Conservation (phyloP, 2,329 filamentous ascomycete species). For the Beauveria scarabaeidicola region DNA sequence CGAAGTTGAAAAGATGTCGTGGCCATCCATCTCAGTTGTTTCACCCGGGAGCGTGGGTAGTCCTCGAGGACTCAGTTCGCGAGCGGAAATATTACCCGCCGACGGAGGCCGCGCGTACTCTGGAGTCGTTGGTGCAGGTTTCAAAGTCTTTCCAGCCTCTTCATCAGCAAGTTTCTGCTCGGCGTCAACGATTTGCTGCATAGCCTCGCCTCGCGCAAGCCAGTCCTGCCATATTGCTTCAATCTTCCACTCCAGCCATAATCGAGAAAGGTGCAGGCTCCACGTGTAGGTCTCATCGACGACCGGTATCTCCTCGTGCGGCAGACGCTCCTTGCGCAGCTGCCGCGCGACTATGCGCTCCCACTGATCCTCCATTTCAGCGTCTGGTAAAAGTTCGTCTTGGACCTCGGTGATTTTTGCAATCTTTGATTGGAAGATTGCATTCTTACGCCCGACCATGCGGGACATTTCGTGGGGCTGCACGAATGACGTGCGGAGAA, state of each 20-base stretch:
- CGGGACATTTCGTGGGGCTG: conserved; percentile 52
- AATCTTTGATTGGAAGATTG: conserved; percentile 33
- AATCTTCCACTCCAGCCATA: conserved; percentile 26
- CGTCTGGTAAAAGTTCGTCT: conserved; percentile 25
- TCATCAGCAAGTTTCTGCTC: conserved; percentile 26
- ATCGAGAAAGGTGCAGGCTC: conserved; percentile 21
- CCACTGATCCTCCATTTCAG: conserved; percentile 40
- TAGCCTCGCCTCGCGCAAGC: conserved; percentile 31
- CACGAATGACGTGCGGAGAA: conserved; percentile 58
- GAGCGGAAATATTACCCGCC: not conserved
- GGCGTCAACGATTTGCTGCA: conserved; percentile 31
- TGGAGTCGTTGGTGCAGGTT: not conserved
- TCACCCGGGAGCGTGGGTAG: not conserved
- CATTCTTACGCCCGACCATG: conserved; percentile 45
- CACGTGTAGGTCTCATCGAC: conserved; percentile 22
- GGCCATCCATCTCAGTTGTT: not conserved
- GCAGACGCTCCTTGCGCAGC: conserved; percentile 15
- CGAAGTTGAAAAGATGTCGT: conserved; percentile 1
- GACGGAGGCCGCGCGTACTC: not conserved
- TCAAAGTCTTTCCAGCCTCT: conserved; percentile 13
- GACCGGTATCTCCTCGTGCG: not conserved
- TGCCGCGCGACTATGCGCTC: conserved; percentile 29
- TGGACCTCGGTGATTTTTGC: conserved; percentile 29
- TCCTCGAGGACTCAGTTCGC: not conserved
- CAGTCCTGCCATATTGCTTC: conserved; percentile 28